These are phyloP conservation scores for Tetraselmis chui DNA, from an alignment of 139 green algal species.

Conservation along the genomic window DNA sequence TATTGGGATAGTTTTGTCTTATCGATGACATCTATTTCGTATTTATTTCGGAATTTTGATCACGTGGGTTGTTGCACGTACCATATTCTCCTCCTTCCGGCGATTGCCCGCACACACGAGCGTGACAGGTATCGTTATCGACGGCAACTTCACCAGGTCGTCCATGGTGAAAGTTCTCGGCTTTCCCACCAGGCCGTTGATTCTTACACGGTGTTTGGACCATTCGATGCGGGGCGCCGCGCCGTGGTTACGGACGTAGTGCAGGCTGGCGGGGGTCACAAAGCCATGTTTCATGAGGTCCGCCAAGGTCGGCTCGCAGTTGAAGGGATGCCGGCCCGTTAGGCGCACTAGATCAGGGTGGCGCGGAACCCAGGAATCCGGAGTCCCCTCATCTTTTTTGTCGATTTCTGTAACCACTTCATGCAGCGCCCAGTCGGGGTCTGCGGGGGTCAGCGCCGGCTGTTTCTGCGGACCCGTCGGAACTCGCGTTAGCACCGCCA, in stretches of 20 bases:
- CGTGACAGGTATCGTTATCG: conserved; percentile 66
- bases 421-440: conserved; percentile 21
- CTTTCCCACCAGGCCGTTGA: conserved; percentile 71
- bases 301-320: conserved; percentile 83
- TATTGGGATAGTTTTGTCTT: too few species aligned
- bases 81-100: conserved; percentile 98
- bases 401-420: conserved; percentile 39
- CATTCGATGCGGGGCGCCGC: conserved; percentile 27
- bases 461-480: conserved; percentile 1
- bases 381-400: conserved; percentile 55
- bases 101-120: conserved; percentile 86
- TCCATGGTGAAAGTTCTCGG: conserved; percentile 81
- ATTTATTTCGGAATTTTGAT: too few species aligned
- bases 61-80: not conserved
- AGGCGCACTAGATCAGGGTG: conserved; percentile 84
- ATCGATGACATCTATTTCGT: too few species aligned
- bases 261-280: conserved; percentile 79
- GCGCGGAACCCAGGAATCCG: conserved; percentile 74
- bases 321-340: conserved; percentile 88
- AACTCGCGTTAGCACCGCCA: not conserved
- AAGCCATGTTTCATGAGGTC: conserved; percentile 69
- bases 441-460: conserved; percentile 16
- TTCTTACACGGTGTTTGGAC: conserved; percentile 55
- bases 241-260: conserved; percentile 46
- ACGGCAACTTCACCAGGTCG: conserved; percentile 69